phyloP scores from a whole-genome alignment of 1,284 basidiomycete species.

The Earliella scabrosa region DNA sequence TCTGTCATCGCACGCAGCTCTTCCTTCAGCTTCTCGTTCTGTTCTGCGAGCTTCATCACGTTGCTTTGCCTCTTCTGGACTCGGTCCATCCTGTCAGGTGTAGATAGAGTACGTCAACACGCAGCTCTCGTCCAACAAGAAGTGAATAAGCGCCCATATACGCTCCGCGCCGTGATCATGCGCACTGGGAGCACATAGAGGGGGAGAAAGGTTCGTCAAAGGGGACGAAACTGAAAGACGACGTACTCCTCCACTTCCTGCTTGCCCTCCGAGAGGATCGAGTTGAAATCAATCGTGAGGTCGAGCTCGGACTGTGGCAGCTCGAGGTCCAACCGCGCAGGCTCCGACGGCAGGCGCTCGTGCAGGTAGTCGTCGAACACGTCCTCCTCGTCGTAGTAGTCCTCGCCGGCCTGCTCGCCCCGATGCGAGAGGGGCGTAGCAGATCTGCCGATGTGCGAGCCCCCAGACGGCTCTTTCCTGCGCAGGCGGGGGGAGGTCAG shows the following conservation, averaged over 20 bases:
- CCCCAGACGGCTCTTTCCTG: conserved; percentile 20
- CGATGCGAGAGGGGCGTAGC: conserved; percentile 9
- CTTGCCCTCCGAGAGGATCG: conserved; percentile 40
- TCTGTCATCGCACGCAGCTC: conserved; percentile 76
- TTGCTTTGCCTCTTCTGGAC: conserved; percentile 78
- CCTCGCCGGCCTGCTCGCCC: conserved; percentile 10
- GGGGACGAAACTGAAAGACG: conserved; percentile 1
- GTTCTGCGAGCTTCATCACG: conserved; percentile 72
- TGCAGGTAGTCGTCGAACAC: conserved; percentile 14
- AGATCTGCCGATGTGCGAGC: conserved; percentile 15
- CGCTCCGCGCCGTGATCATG: not conserved
- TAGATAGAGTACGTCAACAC: conserved; percentile 2
- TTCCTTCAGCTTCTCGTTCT: conserved; percentile 77
- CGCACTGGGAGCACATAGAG: not conserved
- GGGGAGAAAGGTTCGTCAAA: not conserved
- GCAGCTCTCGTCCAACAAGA: not conserved
- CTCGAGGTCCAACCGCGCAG: conserved; percentile 45
- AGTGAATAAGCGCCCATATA: conserved; percentile 6
- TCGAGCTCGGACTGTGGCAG: conserved; percentile 55
- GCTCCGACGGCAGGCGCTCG: conserved; percentile 23
- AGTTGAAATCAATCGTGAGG: conserved; percentile 53
- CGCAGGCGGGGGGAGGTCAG: not conserved
- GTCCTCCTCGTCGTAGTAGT: conserved; percentile 14
- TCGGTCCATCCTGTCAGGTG: conserved; percentile 51
- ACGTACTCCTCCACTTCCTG: conserved; percentile 30